A percentile compares a stretch with the other conserved stretches of the same genome.
Conservation (phyloP, 2,329 filamentous ascomycete species). For the Leptosphaerulina australis region DNA sequence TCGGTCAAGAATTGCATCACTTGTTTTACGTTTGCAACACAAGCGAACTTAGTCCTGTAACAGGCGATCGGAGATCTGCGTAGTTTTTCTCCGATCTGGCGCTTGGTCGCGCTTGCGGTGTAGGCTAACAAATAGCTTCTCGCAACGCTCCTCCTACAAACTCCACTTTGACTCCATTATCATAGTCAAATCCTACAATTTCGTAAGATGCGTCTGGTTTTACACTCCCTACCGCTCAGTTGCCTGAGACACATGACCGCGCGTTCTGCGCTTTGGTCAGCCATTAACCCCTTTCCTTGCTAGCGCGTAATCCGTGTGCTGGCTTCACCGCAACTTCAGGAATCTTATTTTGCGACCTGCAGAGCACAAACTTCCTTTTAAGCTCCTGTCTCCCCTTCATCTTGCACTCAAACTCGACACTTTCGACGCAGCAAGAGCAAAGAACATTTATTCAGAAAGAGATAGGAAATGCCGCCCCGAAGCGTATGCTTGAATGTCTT, state of each 20-base stretch:
- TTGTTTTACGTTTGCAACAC: slow-evolving; percentile 9
- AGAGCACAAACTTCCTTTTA: slow-evolving; percentile 34
- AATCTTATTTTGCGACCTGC: slow-evolving; percentile 35
- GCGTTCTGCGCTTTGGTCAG: slow-evolving; percentile 40
- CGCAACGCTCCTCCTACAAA: slow-evolving; percentile 15
- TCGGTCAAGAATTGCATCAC: slow-evolving; percentile 12
- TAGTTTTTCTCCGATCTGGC: slow-evolving; percentile 18
- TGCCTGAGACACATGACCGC: slow-evolving; percentile 42
- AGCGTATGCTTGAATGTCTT: slow-evolving; percentile 48
- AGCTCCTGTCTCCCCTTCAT: slow-evolving; percentile 28
- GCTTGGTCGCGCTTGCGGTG: slow-evolving; percentile 20
- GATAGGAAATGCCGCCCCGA: slow-evolving; percentile 43
- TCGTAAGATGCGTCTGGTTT: slow-evolving; percentile 5
- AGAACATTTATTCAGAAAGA: slow-evolving; percentile 18
- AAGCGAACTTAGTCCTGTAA: slow-evolving; percentile 7
- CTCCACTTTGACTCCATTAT: slow-evolving; percentile 8
- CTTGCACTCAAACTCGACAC: slow-evolving; percentile 12
- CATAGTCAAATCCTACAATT: slow-evolving; percentile 4
- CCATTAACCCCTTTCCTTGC: slow-evolving; percentile 34
- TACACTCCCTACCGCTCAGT: slow-evolving; percentile 16
- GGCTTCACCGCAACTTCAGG: slow-evolving; percentile 48
- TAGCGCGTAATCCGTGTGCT: slow-evolving; percentile 44
- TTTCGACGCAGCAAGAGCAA: slow-evolving; percentile 21
- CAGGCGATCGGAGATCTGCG: slow-evolving; percentile 13
- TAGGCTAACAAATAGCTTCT: slow-evolving; percentile 19